phyloP scores from a whole-genome alignment of 192 early-diverging fungal genomes.

The Neocallimastix lanati region DNA sequence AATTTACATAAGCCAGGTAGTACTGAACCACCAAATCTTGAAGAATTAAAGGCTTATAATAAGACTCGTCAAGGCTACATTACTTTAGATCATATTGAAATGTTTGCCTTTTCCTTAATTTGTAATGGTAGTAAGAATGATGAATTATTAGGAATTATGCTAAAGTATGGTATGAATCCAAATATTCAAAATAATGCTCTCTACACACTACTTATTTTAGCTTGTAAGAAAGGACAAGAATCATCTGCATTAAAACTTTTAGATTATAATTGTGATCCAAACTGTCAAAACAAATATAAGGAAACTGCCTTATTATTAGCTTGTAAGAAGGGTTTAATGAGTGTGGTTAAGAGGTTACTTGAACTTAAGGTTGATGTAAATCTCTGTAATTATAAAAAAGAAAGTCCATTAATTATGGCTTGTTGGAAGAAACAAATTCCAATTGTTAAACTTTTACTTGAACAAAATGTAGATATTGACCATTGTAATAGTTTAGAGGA shows the following conservation, averaged over 20 bases:
- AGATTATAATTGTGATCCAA: background rate
- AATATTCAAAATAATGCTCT: background rate
- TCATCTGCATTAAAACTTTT: background rate
- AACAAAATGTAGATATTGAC: background rate
- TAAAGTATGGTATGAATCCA: background rate
- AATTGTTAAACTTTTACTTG: background rate
- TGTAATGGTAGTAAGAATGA: background rate
- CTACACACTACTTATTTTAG: background rate
- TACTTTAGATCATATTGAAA: background rate
- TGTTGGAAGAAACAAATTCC: background rate
- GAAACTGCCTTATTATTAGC: background rate
- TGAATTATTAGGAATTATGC: background rate
- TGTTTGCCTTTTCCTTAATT: background rate
- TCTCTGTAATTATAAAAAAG: background rate
- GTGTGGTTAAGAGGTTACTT: background rate
- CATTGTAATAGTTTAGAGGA: background rate
- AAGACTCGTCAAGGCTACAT: background rate
- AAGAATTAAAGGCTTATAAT: background rate
- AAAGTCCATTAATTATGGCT: background rate
- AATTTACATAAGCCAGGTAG: background rate
- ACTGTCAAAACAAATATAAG: background rate
- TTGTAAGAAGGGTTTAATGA: background rate
- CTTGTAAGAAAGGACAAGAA: background rate
- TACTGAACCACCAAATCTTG: background rate
- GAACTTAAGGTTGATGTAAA: background rate